Evolutionary conservation across 176 grass and related monocot species (phyloP), one percentile per base, ranked within the genome.

Genomic region (Dactylis glomerata): DNA sequence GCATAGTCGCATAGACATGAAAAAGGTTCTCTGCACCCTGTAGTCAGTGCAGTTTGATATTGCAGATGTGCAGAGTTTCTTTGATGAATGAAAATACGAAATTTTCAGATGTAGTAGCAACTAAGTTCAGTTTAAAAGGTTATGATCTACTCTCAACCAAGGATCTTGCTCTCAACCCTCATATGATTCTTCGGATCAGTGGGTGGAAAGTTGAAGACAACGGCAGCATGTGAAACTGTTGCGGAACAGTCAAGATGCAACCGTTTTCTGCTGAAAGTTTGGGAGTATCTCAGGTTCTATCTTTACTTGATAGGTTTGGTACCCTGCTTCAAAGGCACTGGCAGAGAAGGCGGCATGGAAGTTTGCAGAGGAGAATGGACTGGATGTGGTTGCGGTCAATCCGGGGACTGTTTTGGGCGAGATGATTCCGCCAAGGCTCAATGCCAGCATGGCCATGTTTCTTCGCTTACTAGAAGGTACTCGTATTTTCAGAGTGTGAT

Each of bases 261-360:
- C 1, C 20, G 41, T 41, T 38, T 12, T 67, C 2, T 8, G 15
- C 23, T 15, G 47, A 0, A 64, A 64, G 1, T 13, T 65, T 26
- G 13, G 1, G 37, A 66, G 52, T 54, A 31, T 61, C 61, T 59
- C 49, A 69, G 27, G 4, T 6, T 20, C 17, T 34, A 20, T 82
- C 12, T 79, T 63, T 17, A 28, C 19, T 32, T 91, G 26, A 36
- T 76, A 95, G 96, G 37, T 99, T 37, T 96, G 96, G 96, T 99
- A 99, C 87, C 91, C 96, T 69, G 86, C 77, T 68, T 99, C 93
- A 0, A 99, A 99, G 79, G 74, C 96, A 14, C 31, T 99, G 63
- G 96, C 93, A 31, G 96, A 98, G 91, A 92, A 96, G 78, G 96
- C 86, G 0, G 91, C 93, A 75, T 98, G 96, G 89, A 89, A 91